These are phyloP conservation scores for Penicillium chermesinum DNA, from an alignment of 495 filamentous ascomycete genomes.

Conservation along the genomic window DNA sequence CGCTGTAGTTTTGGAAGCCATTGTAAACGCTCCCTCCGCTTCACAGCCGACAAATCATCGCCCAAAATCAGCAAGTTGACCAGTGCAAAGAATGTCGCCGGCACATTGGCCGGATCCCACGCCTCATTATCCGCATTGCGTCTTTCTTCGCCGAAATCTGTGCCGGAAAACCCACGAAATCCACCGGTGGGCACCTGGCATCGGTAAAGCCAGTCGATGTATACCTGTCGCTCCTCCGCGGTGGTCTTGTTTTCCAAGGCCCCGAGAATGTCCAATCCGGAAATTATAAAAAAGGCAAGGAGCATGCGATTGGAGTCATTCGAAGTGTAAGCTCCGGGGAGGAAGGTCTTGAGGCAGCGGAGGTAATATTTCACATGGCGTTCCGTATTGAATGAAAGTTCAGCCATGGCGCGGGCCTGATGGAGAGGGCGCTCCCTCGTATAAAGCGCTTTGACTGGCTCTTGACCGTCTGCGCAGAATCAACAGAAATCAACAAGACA, in stretches of 20 bases:
- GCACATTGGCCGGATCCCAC: conserved; percentile 77
- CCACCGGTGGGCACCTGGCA: conserved; percentile 72
- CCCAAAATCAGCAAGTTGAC: conserved; percentile 67
- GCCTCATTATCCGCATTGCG: conserved; percentile 43
- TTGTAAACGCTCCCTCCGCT: conserved; percentile 58
- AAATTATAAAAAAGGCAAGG: conserved; percentile 81
- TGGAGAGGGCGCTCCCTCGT: too few species aligned
- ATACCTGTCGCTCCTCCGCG: conserved; percentile 52
- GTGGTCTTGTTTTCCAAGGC: conserved; percentile 52
- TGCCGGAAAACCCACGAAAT: conserved; percentile 75
- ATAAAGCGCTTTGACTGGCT: too few species aligned
- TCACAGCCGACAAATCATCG: conserved; percentile 64
- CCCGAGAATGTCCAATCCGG: conserved; percentile 74
- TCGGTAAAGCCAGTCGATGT: conserved; percentile 65
- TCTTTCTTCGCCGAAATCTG: conserved; percentile 48
- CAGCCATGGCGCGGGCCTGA: conserved; percentile 21
- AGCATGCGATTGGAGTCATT: conserved; percentile 88
- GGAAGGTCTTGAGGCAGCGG: conserved; percentile 74
- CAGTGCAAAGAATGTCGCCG: conserved; percentile 85
- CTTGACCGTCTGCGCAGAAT: too few species aligned
- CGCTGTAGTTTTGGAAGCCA: conserved; percentile 79
- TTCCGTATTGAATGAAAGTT: conserved; percentile 55
- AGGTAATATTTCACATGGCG: conserved; percentile 90
- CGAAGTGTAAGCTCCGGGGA: conserved; percentile 75
- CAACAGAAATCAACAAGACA: too few species aligned